Conservation (phyloP, 768 basidiomycete species). For the Russula ochroleuca region DNA sequence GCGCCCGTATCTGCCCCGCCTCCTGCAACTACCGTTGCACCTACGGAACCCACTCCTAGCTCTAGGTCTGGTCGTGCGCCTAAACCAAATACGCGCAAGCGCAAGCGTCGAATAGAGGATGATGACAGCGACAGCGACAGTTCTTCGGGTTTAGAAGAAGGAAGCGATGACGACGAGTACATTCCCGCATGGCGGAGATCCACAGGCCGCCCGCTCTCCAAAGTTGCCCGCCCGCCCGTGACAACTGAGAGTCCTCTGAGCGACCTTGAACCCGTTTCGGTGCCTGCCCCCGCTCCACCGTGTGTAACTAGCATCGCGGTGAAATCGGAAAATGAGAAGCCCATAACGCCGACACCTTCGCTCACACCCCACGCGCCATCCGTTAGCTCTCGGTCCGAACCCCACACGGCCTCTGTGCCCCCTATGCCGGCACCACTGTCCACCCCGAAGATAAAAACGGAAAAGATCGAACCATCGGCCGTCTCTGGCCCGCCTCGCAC, state of each 20-base stretch:
- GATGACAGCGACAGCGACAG: neutral
- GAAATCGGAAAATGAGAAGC: neutral
- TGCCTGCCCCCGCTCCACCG: neutral
- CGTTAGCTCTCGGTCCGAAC: neutral
- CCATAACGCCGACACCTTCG: slow-evolving; percentile 11
- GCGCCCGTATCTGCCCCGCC: neutral
- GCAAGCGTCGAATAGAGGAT: slow-evolving; percentile 6
- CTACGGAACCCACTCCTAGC: neutral
- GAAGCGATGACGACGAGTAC: neutral
- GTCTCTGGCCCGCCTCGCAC: neutral
- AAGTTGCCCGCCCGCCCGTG: neutral
- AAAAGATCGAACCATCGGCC: neutral
- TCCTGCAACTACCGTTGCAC: neutral
- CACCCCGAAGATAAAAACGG: slow-evolving; percentile 1
- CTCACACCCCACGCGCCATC: slow-evolving; percentile 9
- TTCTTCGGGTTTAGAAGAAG: neutral
- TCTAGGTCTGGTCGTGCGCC: neutral
- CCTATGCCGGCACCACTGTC: neutral
- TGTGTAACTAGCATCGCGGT: neutral
- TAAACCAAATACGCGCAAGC: slow-evolving; percentile 13
- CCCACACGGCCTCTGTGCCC: neutral
- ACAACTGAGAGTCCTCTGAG: neutral
- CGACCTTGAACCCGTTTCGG: neutral
- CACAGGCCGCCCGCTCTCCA: neutral
- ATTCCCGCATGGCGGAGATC: neutral